Evolutionary conservation across 148 eudicot species (phyloP).

Genomic region (Chenopodium album): DNA sequence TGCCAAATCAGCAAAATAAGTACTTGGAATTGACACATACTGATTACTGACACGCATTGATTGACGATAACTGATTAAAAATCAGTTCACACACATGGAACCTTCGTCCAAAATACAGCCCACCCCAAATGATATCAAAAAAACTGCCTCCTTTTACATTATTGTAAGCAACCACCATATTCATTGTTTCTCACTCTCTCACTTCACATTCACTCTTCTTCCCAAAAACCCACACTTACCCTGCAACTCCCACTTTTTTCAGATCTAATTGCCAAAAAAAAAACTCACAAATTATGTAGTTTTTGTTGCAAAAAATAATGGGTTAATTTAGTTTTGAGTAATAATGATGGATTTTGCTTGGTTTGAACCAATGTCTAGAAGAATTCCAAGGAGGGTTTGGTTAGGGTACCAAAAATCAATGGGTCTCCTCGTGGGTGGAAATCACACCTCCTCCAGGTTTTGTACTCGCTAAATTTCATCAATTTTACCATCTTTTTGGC

Average conservation of each 20-base stretch:
- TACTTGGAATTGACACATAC: neutral
- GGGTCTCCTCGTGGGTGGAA: conserved; percentile 99
- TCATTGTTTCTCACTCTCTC: conserved; percentile 12
- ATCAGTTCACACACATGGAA: neutral
- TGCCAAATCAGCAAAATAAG: no score
- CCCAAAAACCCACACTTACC: neutral
- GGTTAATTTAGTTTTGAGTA: neutral
- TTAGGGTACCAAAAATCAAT: conserved; percentile 74
- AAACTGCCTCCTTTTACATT: neutral
- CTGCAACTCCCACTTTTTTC: neutral
- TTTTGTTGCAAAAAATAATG: neutral
- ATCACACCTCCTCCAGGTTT: conserved; percentile 99
- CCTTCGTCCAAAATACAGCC: neutral
- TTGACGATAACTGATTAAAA: neutral
- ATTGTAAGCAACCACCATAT: conserved; percentile 11
- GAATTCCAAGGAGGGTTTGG: conserved; percentile 73
- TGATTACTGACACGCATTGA: neutral
- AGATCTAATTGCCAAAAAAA: neutral
- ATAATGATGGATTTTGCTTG: conserved; percentile 32
- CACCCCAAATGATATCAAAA: neutral
- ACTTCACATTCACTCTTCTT: conserved; percentile 7
- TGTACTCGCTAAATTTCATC: conserved; percentile 65
- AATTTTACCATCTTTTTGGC: neutral
- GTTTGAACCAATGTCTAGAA: conserved; percentile 46
- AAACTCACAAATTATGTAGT: conserved; percentile 12